Conservation (phyloP, 352 stramenopile species). For the Globisporangium perplexum region DNA sequence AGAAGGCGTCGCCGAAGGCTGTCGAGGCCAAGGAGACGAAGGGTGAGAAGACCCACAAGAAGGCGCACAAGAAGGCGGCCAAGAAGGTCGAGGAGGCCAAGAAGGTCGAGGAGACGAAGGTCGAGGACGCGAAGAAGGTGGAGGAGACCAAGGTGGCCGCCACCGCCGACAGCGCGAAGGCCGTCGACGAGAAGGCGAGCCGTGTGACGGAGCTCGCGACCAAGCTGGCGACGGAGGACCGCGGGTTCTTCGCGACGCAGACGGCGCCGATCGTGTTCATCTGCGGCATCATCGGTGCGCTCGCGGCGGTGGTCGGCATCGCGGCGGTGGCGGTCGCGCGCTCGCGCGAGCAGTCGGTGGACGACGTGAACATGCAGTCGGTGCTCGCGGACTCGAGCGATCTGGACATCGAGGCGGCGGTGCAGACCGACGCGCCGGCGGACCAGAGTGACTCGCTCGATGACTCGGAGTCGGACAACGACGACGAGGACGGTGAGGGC, state of each 20-base stretch:
- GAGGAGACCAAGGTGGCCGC: slow-evolving; percentile 1
- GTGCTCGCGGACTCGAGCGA: slow-evolving; percentile 40
- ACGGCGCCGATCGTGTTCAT: slow-evolving; percentile 49
- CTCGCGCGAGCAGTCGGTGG: slow-evolving; percentile 17
- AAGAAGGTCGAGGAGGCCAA: slow-evolving; percentile 2
- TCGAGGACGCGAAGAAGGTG: no score
- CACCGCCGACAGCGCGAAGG: background rate
- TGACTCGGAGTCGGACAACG: slow-evolving; percentile 49
- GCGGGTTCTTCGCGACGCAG: slow-evolving; percentile 30
- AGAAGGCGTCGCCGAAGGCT: background rate
- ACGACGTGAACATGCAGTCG: slow-evolving; percentile 24
- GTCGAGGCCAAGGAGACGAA: slow-evolving; percentile 11
- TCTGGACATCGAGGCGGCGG: slow-evolving; percentile 48
- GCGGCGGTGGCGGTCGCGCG: slow-evolving; percentile 42
- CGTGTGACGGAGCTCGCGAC: slow-evolving; percentile 52
- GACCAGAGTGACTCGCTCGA: slow-evolving; percentile 35
- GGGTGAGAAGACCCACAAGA: slow-evolving; percentile 20
- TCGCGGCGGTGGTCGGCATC: slow-evolving; percentile 64
- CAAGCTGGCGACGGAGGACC: slow-evolving; percentile 38
- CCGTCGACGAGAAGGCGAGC: slow-evolving; percentile 13
- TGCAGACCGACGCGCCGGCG: slow-evolving; percentile 23
- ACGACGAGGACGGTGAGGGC: slow-evolving; percentile 42
- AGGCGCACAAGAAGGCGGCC: slow-evolving; percentile 3
- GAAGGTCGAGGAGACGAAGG: slow-evolving; percentile 1
- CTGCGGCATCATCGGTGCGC: slow-evolving; percentile 52